Percentiles rank a stretch among this genome's conserved stretches.
These are phyloP conservation scores for Cladophialophora psammophila DNA, from an alignment of 2,329 filamentous ascomycete genomes.

Conservation along the genomic window DNA sequence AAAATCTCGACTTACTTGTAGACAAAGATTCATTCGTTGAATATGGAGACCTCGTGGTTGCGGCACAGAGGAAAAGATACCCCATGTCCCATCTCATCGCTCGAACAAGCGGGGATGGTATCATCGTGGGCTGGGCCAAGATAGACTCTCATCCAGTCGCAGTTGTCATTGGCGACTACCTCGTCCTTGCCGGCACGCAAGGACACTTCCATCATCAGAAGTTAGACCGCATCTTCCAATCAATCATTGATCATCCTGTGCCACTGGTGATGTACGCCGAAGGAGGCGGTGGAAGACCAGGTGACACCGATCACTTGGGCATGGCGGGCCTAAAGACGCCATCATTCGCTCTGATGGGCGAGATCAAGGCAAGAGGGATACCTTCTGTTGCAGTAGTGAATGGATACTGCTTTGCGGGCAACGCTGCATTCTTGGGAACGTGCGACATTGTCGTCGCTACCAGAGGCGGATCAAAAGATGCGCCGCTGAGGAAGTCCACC, in stretches of 20 bases:
- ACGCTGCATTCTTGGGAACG: slow-evolving; percentile 35
- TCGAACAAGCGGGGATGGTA: slow-evolving; percentile 35
- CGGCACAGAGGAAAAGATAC: slow-evolving; percentile 35
- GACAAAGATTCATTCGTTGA: slow-evolving; percentile 35
- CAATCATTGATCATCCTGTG: slow-evolving; percentile 36
- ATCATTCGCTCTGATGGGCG: slow-evolving; percentile 34
- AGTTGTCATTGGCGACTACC: slow-evolving; percentile 35
- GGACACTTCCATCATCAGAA: slow-evolving; percentile 36
- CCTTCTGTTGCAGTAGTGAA: slow-evolving; percentile 35
- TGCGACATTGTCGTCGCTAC: slow-evolving; percentile 36
- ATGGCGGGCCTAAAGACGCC: slow-evolving; percentile 34
- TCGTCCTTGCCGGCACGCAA: slow-evolving; percentile 36
- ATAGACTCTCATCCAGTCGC: slow-evolving; percentile 34
- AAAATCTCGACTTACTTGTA: slow-evolving; percentile 34
- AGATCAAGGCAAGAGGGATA: slow-evolving; percentile 36
- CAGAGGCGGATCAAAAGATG: slow-evolving; percentile 33
- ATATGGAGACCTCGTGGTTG: slow-evolving; percentile 34
- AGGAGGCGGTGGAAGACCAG: slow-evolving; percentile 35
- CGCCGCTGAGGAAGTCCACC: slow-evolving; percentile 31
- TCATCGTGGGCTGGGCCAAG: slow-evolving; percentile 37
- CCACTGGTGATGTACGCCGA: slow-evolving; percentile 34
- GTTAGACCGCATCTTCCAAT: slow-evolving; percentile 36
- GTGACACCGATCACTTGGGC: slow-evolving; percentile 33
- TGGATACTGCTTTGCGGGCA: slow-evolving; percentile 37
- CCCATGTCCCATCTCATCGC: slow-evolving; percentile 34